Evolutionary conservation across 257 asterid species (phyloP).

Genomic region (Anisodus tanguticus): DNA sequence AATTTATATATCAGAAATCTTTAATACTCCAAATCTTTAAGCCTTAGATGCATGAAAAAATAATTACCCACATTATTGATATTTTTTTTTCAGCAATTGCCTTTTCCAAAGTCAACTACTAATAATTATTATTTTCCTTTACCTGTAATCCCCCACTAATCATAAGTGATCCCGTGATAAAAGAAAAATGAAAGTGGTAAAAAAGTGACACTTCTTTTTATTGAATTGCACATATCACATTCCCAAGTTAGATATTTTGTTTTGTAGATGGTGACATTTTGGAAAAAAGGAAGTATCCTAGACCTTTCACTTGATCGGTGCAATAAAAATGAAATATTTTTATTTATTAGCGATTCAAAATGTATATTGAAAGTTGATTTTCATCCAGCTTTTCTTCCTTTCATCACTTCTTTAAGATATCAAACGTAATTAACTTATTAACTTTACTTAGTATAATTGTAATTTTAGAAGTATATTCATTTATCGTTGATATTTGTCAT

Average conservation of each 20-base stretch:
- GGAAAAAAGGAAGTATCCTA: background rate
- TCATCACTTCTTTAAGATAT: too few relatives aligned
- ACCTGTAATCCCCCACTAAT: constrained; percentile 26
- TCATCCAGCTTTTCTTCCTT: too few relatives aligned
- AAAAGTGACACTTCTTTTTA: background rate
- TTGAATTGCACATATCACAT: background rate
- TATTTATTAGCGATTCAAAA: background rate
- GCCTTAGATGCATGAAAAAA: background rate
- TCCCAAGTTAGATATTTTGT: constrained; percentile 18
- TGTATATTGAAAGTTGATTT: too few relatives aligned
- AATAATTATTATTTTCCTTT: background rate
- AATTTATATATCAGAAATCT: background rate
- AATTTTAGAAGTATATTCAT: background rate
- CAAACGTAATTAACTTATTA: too few relatives aligned
- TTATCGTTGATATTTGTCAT: background rate
- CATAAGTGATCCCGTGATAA: background rate
- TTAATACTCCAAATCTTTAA: background rate
- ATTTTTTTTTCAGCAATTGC: background rate
- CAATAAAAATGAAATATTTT: background rate
- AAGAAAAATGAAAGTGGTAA: background rate
- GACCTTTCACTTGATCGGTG: background rate
- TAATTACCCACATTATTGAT: background rate
- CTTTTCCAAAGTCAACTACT: constrained; percentile 23
- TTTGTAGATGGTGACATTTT: background rate
- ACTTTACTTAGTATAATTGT: background rate